Evolutionary conservation across 2,329 filamentous ascomycete species (phyloP).

Genomic region (Hymenoscyphus occultus): DNA sequence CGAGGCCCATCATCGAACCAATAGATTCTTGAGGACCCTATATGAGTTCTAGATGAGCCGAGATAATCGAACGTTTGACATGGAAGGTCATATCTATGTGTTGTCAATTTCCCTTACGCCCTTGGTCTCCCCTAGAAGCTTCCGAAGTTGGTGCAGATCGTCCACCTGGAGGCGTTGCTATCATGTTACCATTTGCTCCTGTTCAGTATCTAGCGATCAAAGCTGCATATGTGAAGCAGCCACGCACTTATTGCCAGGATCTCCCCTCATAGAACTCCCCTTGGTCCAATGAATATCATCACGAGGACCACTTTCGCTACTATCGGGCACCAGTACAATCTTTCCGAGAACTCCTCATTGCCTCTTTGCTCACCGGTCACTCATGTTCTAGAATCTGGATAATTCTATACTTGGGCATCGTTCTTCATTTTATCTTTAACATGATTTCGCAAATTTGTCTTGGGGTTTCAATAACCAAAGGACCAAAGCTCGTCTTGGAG

Average conservation of each 20-base stretch:
- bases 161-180: slow-evolving; percentile 7
- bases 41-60: not conserved
- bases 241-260: slow-evolving; percentile 24
- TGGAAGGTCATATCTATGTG: not conserved
- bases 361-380: not conserved
- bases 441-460: not conserved
- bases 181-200: slow-evolving; percentile 13
- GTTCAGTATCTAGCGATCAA: slow-evolving; percentile 16
- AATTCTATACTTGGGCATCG: not conserved
- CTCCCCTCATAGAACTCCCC: slow-evolving; percentile 1
- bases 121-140: not conserved
- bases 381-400: not conserved
- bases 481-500: not conserved
- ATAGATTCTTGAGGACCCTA: not conserved
- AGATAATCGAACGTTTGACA: not conserved
- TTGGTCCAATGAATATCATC: slow-evolving; percentile 26
- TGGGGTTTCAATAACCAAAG: not conserved
- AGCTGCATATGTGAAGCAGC: slow-evolving; percentile 21
- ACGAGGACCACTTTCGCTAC: slow-evolving; percentile 10
- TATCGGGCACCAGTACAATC: slow-evolving; percentile 10
- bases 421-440: not conserved
- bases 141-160: slow-evolving; percentile 11
- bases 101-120: slow-evolving; percentile 3
- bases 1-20: not conserved
- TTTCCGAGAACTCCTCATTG: not conserved